phyloP scores from a whole-genome alignment of 306 rosid species.

The Citrullus amarus region DNA sequence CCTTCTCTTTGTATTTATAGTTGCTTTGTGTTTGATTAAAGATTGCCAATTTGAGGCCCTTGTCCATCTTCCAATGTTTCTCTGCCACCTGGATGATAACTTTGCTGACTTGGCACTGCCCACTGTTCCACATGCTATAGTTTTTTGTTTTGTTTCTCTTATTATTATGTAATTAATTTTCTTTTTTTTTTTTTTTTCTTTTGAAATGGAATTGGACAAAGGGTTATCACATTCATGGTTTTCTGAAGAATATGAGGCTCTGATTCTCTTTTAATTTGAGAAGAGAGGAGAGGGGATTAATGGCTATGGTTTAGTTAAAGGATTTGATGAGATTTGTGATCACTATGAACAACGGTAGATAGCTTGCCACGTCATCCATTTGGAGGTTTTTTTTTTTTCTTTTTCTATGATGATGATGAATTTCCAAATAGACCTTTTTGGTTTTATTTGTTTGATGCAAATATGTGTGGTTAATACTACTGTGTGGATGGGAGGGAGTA shows the following conservation, averaged over 20 bases:
- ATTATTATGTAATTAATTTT: neutral
- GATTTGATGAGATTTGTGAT: constrained; percentile 18
- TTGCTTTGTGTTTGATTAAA: constrained; percentile 19
- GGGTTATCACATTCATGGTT: neutral
- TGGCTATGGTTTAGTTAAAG: constrained; percentile 35
- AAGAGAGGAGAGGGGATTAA: constrained; percentile 1
- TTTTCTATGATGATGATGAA: neutral
- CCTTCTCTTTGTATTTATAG: constrained; percentile 35
- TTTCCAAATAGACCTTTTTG: constrained; percentile 3
- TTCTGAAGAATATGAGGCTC: neutral
- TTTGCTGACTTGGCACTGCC: constrained; percentile 4
- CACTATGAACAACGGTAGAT: constrained; percentile 17
- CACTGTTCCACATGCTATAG: neutral
- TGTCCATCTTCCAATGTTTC: constrained; percentile 25
- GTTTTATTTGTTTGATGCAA: constrained; percentile 5
- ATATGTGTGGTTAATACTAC: neutral
- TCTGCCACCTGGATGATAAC: constrained; percentile 66
- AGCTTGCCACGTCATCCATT: constrained; percentile 11
- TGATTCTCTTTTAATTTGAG: neutral
- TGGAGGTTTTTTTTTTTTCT: neutral
- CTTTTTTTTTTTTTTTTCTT: neutral
- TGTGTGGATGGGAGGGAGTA: constrained; percentile 1
- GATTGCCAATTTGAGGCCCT: constrained; percentile 70
- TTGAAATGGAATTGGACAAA: neutral
- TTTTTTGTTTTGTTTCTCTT: neutral